Percentiles rank a stretch among this genome's conserved stretches.
Evolutionary conservation across 768 basidiomycete genomes (phyloP).

Genomic region (Tylopilus plumbeoviolaceoides): DNA sequence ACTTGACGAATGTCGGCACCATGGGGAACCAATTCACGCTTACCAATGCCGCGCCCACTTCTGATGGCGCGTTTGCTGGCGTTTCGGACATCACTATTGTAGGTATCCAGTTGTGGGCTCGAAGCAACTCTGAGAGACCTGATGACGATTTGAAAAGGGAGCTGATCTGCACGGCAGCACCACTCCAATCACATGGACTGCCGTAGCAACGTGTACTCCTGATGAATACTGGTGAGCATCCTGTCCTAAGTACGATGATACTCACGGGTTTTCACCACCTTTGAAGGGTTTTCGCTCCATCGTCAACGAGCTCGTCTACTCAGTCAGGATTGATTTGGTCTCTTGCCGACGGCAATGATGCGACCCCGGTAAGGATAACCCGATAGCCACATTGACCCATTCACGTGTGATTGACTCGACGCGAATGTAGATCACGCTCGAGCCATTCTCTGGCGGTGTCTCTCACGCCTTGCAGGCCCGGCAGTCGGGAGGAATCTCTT

Average conservation of each 20-base stretch:
- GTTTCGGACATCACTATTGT: neutral
- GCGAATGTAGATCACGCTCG: no score
- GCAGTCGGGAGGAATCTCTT: no score
- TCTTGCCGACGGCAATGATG: no score
- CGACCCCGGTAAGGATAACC: no score
- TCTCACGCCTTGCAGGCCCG: no score
- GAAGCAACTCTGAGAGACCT: neutral
- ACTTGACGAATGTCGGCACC: neutral
- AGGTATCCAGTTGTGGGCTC: neutral
- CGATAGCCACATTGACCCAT: no score
- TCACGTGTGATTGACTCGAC: no score
- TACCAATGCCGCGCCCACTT: neutral
- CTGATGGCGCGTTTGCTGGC: neutral
- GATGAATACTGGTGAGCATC: neutral
- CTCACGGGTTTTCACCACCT: neutral
- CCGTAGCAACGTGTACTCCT: neutral
- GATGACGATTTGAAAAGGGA: neutral
- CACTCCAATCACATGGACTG: neutral
- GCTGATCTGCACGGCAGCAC: neutral
- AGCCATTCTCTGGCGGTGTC: no score
- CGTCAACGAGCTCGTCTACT: neutral
- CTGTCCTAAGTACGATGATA: neutral
- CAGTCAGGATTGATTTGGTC: no score
- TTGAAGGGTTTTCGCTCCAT: neutral
- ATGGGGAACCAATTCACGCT: neutral